Evolutionary conservation across 2,329 filamentous ascomycete species (phyloP), one percentile per base, ranked within the genome.

Genomic region (Tolypocladium pustulatum): DNA sequence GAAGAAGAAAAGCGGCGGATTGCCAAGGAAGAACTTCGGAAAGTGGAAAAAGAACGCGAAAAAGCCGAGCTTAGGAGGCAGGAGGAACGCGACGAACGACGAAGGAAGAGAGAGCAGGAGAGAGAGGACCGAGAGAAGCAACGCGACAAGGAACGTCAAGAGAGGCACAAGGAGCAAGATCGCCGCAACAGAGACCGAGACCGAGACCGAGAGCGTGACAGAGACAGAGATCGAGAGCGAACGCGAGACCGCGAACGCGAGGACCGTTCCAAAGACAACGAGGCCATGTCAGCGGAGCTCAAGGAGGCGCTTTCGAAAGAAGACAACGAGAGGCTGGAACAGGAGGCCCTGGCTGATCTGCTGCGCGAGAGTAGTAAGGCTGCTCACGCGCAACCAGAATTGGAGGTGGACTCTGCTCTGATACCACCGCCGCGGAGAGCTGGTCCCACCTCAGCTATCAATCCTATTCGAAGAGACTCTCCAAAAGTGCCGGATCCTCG

Each of bases 1-100:
- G 80, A 86, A 58, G 85, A 82, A 66, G 82, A 86, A 69, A 84
- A 84, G 66, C 76, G 76, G 34, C 78, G 80, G 57, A 81, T 84
- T 51, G 81, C 81, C 46, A 76, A 75, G 32, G 81, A 86, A 67
- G 79, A 82, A 72, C 80, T 79, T 40, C 79, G 78, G 65, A 75
- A 74, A 57, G 71, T 75, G 36, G 78, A 81, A 60, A 75, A 73
- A 32, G 78, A 80, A 62, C 72, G 74, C 4, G 78, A 81, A 58
- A 75, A 78, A 54, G 78, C 77, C 8, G 79, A 81, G 60, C 66
- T 74, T 5, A 79, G 79, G 62, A 75, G 79, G 8, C 76, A 79
- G 59, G 76, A 76, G 58, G 79, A 81, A 61, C 71, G 78, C 59
- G 79, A 81, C 51, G 78, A 79, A 36, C 73, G 78, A 36, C 72